Evolutionary conservation across 768 basidiomycete species (phyloP).

Genomic region (Trichaptum fuscoviolaceum): DNA sequence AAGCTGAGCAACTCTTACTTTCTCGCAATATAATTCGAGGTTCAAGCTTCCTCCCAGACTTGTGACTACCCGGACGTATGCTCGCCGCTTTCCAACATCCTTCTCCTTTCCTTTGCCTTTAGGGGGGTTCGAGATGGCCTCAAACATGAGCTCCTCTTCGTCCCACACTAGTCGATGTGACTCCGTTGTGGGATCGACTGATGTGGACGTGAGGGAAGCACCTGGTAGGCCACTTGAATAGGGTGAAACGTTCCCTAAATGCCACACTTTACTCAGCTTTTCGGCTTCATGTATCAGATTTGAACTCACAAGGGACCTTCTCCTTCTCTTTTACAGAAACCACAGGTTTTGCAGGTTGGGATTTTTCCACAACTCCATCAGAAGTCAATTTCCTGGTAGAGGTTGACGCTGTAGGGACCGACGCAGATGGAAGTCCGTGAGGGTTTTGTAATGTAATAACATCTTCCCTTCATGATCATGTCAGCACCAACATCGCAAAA

Average conservation of each 20-base stretch:
- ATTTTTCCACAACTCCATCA: conserved; percentile 28
- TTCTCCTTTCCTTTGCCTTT: conserved; percentile 93
- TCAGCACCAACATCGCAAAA: neutral
- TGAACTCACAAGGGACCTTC: conserved; percentile 57
- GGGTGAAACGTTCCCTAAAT: conserved; percentile 82
- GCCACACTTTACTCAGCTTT: conserved; percentile 6
- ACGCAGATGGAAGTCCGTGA: conserved; percentile 64
- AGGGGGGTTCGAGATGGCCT: conserved; percentile 73
- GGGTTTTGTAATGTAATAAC: conserved; percentile 94
- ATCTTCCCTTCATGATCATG: conserved; percentile 52
- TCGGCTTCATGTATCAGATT: neutral
- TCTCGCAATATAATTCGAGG: conserved; percentile 83
- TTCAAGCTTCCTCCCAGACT: conserved; percentile 85
- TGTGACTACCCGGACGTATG: conserved; percentile 94
- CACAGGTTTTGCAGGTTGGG: conserved; percentile 27
- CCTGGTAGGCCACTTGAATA: conserved; percentile 87
- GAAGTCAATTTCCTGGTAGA: conserved; percentile 27
- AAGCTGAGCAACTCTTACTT: conserved; percentile 38
- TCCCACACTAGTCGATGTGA: conserved; percentile 90
- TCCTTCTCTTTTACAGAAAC: conserved; percentile 45
- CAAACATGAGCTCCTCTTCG: conserved; percentile 99
- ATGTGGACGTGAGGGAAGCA: conserved; percentile 91
- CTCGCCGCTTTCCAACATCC: conserved; percentile 84
- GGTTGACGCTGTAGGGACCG: conserved; percentile 31
- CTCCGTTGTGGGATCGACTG: conserved; percentile 68